Base-by-base conservation (phyloP, 768 basidiomycete genomes). In the Amanita molliuscula region DNA sequence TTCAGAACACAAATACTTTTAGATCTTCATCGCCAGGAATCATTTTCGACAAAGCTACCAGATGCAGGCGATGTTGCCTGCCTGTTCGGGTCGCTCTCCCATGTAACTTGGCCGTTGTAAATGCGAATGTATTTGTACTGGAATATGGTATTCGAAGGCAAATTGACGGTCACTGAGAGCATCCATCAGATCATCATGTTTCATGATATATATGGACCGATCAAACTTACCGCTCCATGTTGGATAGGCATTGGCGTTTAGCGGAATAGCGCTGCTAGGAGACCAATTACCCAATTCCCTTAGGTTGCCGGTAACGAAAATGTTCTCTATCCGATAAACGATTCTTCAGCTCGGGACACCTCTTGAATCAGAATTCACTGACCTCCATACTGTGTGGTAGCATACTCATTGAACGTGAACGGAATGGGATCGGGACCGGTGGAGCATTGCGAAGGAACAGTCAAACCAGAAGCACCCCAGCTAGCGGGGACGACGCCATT, bases 81-180 rank as follows among this genome's bases (percentile, higher is more conserved):
- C 53, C 71, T 75, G 60, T 84, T 83, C 25, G 83, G 81, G 59
- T 81, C 82, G 2, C 65, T 61, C 65, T 86, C 82, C 86, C 85
- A 88, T 13, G 77, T 81, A 34, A 82, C 68, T 10, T 58, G 56
- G 3, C 75, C 79, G 47, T 77, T 78, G 58, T 64, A 53, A 48
- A 72, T 83, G 48, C 77, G 69, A 57, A 85, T 75, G 59, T 82
- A 88, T 64, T 87, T 88, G 72, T 88, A 88, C 62, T 85, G 64
- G 48, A 87, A 67, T 38, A 53, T 54, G 1, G 72, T 72, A 53
- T 63, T 72, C 21, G 76, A 75, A 0, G 81, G 80, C 4, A 87
- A 61, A 48, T 72, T 72, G 18, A 85, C 71, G 3, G 80, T 82
- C 47, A 79, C 83, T 84, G 58, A 23, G 21, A 37, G 5, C 23